Base-by-base conservation (phyloP, 129 eudicot species). In the Saposhnikovia divaricata region DNA sequence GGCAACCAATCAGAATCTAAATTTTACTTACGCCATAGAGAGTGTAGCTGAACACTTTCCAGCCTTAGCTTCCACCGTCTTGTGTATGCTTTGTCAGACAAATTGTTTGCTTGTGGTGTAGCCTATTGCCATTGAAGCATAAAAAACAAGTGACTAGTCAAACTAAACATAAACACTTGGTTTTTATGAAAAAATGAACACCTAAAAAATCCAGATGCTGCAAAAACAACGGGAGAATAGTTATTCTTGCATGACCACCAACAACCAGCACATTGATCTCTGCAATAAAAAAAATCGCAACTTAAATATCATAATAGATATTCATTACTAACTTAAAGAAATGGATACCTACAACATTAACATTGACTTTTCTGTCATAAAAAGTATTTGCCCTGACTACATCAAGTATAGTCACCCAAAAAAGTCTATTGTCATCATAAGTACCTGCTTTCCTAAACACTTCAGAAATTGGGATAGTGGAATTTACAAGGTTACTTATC, bases 21-120 rank as follows among this genome's bases (percentile, higher is more conserved):
- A 37, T 37, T 42, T 45, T 15, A 87, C 97, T 88, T 90, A 94
- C 97, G 98, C 98, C 98, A 95, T 95, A 59, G 98, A n/a, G n/a
- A n/a, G n/a, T n/a, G n/a, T n/a, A n/a, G n/a, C n/a, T n/a, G n/a
- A n/a, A n/a, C n/a, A n/a, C 91, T 95, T 95, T 89, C 98, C 98
- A 78, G 98, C 98, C 89, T 95, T 95, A 6, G 98, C 98, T 81
- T 92, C 96, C 72, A 95, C 98, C 98, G 83, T 95, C 96, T 85
- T 95, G 98, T 53, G 98, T 95, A 83, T 96, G 78, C 77, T 90
- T 90, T 42, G 98, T 94, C 69, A 96, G 88, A 84, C 74, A 96
- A 87, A n/a, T n/a, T n/a, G 43, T 96, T 71, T 34, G 96, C 93
- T 85, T 77, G 78, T 46, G 99, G 99, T 70, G 93, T 85, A 53